These are phyloP conservation scores for Torrubiellomyces zombiae DNA, from an alignment of 2,329 filamentous ascomycete species.

Conservation along the genomic window DNA sequence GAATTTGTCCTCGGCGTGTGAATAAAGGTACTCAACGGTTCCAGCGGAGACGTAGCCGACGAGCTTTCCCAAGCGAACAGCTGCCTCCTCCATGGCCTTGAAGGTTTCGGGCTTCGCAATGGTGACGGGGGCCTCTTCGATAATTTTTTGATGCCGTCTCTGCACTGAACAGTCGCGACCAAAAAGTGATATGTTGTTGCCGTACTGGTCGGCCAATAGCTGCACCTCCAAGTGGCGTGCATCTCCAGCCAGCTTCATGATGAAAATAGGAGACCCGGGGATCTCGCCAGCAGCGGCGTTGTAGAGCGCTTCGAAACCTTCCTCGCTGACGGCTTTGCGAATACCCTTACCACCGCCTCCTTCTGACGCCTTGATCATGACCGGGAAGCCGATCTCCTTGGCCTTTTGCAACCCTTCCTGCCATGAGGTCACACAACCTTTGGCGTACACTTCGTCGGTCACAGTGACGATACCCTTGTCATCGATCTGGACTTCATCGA, in stretches of 20 bases:
- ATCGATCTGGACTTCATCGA: constrained; percentile 66
- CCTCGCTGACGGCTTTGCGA: constrained; percentile 76
- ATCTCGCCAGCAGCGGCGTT: constrained; percentile 95
- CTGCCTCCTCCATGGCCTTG: constrained; percentile 90
- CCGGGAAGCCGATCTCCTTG: constrained; percentile 84
- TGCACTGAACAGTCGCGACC: constrained; percentile 98
- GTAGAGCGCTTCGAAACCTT: constrained; percentile 75
- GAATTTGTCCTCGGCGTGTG: constrained; percentile 93
- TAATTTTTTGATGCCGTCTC: constrained; percentile 97
- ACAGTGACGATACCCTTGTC: constrained; percentile 82
- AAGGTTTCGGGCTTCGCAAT: constrained; percentile 84
- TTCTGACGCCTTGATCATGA: constrained; percentile 99
- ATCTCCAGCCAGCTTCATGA: constrained; percentile 98
- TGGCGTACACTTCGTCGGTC: constrained; percentile 65
- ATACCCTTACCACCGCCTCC: constrained; percentile 99
- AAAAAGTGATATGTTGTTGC: constrained; percentile 98
- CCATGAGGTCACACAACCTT: constrained; percentile 80
- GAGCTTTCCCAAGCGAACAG: constrained; percentile 79
- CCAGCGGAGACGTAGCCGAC: constrained; percentile 97
- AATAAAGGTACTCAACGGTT: constrained; percentile 98
- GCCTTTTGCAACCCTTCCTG: constrained; percentile 81
- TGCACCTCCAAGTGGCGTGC: constrained; percentile 95
- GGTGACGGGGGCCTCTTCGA: constrained; percentile 94
- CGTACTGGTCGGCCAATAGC: constrained; percentile 93
- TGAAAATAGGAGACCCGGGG: constrained; percentile 96